A percentile compares a stretch with the other conserved stretches of the same genome.
phyloP scores from a whole-genome alignment of 2,329 filamentous ascomycete species.

The Epichloe hybrida region DNA sequence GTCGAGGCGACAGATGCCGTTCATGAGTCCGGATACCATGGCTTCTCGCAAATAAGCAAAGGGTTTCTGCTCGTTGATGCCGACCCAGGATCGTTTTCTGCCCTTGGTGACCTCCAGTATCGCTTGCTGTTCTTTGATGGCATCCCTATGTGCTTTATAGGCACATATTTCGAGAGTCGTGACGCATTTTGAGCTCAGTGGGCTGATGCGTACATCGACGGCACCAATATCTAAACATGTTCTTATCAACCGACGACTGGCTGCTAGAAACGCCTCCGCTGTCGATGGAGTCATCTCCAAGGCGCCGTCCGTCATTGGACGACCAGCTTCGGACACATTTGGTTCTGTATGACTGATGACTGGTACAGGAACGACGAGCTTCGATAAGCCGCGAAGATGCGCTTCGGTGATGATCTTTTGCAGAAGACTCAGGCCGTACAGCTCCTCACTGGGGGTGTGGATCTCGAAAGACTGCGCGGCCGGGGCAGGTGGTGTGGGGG shows the following conservation, averaged over 20 bases:
- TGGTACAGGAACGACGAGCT: slow-evolving; percentile 42
- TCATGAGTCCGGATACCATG: slow-evolving; percentile 88
- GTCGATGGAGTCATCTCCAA: slow-evolving; percentile 20
- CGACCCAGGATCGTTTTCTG: slow-evolving; percentile 84
- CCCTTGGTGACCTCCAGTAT: slow-evolving; percentile 59
- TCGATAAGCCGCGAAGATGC: slow-evolving; percentile 40
- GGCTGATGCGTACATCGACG: slow-evolving; percentile 71
- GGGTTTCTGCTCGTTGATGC: slow-evolving; percentile 69
- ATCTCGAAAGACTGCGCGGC: slow-evolving; percentile 24
- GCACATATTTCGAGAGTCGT: slow-evolving; percentile 69
- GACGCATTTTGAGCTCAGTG: slow-evolving; percentile 59
- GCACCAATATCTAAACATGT: slow-evolving; percentile 77
- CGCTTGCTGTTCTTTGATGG: slow-evolving; percentile 57
- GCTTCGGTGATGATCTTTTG: slow-evolving; percentile 46
- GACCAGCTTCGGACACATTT: slow-evolving; percentile 13
- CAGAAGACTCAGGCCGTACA: slow-evolving; percentile 41
- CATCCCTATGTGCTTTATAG: slow-evolving; percentile 68
- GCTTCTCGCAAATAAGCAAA: slow-evolving; percentile 83
- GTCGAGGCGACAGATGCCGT: slow-evolving; percentile 66
- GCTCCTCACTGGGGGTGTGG: slow-evolving; percentile 30
- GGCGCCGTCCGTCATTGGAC: slow-evolving; percentile 24
- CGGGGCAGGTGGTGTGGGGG: slow-evolving; percentile 26
- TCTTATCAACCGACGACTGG: slow-evolving; percentile 36
- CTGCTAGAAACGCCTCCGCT: slow-evolving; percentile 14
- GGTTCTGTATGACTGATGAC: slow-evolving; percentile 30